Evolutionary conservation across 352 stramenopile genomes (phyloP).

Genomic region (Phytophthora syringae): DNA sequence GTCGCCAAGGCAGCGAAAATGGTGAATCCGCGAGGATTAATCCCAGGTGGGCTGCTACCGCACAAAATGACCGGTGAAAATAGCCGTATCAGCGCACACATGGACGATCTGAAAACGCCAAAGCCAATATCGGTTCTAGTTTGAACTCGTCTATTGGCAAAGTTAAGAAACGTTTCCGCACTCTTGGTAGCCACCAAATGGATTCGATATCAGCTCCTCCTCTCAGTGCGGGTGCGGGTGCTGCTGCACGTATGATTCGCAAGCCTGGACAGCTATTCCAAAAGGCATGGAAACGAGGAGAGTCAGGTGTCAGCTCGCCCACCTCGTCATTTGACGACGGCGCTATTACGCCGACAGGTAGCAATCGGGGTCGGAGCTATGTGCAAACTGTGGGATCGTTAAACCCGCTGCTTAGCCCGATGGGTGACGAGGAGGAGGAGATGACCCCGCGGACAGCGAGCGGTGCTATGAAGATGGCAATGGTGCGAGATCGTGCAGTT

Average conservation of each 20-base stretch:
- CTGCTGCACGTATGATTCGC: conserved; percentile 76
- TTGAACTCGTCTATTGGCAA: conserved; percentile 77
- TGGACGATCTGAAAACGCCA: conserved; percentile 82
- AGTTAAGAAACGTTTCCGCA: conserved; percentile 75
- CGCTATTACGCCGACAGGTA: conserved; percentile 26
- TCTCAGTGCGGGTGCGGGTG: conserved; percentile 30
- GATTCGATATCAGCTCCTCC: conserved; percentile 38
- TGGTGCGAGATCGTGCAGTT: conserved; percentile 61
- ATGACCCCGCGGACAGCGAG: conserved; percentile 7
- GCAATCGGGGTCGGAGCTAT: too few species aligned
- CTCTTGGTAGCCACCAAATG: conserved; percentile 61
- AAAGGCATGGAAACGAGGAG: conserved; percentile 59
- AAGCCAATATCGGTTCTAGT: conserved; percentile 74
- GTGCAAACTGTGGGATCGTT: conserved; percentile 20
- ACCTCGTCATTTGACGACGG: conserved; percentile 38
- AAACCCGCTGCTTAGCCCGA: conserved; percentile 14
- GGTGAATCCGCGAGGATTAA: conserved; percentile 53
- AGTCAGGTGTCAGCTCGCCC: conserved; percentile 31
- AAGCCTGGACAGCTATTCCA: conserved; percentile 69
- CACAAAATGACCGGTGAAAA: conserved; percentile 38
- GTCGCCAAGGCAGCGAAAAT: conserved; percentile 60
- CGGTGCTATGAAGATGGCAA: conserved; percentile 22
- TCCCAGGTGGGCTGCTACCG: conserved; percentile 44
- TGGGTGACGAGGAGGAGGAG: conserved; percentile 28
- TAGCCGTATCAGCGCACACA: conserved; percentile 38